Base-by-base conservation (phyloP, 1,284 basidiomycete species). In the Pulchroboletus neoregius region DNA sequence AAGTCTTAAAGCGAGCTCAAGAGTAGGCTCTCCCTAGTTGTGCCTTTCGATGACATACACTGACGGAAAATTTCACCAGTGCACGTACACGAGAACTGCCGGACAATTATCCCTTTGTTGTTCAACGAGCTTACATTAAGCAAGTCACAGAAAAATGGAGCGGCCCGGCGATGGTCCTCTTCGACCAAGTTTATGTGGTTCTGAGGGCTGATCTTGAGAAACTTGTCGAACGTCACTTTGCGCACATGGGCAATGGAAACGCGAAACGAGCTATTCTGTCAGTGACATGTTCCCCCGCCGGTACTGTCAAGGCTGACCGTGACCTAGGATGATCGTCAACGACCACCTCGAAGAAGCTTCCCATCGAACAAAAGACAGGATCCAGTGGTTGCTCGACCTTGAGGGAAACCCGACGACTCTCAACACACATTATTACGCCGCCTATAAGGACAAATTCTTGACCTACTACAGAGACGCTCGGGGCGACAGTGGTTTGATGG, bases 51-150 rank as follows among this genome's bases (percentile, higher is more conserved):
- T 28, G 6, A 20, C 5, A 6, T 11, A 2, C 4, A 1, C 20
- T 48, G 18, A 58, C 1, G 2, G 12, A 18, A 12, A 11, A 20
- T 8, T 8, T n/a, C 32, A 7, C 6, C 33, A 88, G 86, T 7
- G 76, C 82, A 0, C 73, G 78, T 1, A 83, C 83, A 0, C 78
- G 84, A 5, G 83, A 88, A 57, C 69, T 88, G 0, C 84, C 85
- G 0, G 80, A 75, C 12, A 75, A 78, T 50, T 79, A 75, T 49
- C 85, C 85, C 0, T 87, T 83, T 52, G 68, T 76, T 0, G 80
- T 85, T 0, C 78, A 79, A 23, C 58, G 71, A 5, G 50, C 59
- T 0, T 79, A 76, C 38, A 82, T 89, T 37, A 49, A 60, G 2
- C 49, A 61, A 1, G 63, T 79, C 16, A 72, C 74, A 9, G 43